Evolutionary conservation across 176 grass and related monocot genomes (phyloP).

Genomic region (Lolium multiflorum): DNA sequence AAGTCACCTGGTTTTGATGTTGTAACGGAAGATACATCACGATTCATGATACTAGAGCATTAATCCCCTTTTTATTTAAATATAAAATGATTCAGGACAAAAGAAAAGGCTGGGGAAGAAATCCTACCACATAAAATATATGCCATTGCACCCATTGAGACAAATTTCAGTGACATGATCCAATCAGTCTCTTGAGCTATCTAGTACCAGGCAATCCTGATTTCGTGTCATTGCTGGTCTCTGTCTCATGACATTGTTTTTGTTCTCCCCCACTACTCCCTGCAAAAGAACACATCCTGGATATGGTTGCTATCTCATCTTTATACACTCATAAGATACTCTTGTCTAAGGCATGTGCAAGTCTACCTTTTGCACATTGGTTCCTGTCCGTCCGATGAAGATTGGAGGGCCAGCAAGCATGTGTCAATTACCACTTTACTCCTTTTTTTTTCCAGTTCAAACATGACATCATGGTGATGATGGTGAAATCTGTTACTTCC

Average conservation of each 20-base stretch:
- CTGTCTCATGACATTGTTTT: conserved; percentile 41
- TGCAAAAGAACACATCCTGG: conserved; percentile 46
- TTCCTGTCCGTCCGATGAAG: conserved; percentile 38
- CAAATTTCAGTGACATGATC: conserved; percentile 28
- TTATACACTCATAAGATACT: conserved; percentile 52
- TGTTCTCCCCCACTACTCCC: conserved; percentile 46
- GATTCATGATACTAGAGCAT: neutral
- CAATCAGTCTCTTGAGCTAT: conserved; percentile 19
- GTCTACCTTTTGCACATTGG: conserved; percentile 19
- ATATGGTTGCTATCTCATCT: conserved; percentile 61
- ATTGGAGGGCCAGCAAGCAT: conserved; percentile 31
- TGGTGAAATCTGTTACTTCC: conserved; percentile 19
- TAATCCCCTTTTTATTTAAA: neutral
- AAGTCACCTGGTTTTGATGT: no score
- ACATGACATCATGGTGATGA: conserved; percentile 1
- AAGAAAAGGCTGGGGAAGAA: neutral
- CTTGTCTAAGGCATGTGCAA: conserved; percentile 45
- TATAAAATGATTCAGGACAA: conserved; percentile 2
- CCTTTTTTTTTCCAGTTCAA: conserved; percentile 21
- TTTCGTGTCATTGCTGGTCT: conserved; percentile 43
- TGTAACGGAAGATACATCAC: no score
- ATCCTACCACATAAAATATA: conserved; percentile 15
- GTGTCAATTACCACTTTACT: conserved; percentile 18
- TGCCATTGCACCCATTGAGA: conserved; percentile 8
- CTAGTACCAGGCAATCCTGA: conserved; percentile 39